Evolutionary conservation across 1,139 yeast genomes (phyloP).

Genomic region (Candida frijolesensis): DNA sequence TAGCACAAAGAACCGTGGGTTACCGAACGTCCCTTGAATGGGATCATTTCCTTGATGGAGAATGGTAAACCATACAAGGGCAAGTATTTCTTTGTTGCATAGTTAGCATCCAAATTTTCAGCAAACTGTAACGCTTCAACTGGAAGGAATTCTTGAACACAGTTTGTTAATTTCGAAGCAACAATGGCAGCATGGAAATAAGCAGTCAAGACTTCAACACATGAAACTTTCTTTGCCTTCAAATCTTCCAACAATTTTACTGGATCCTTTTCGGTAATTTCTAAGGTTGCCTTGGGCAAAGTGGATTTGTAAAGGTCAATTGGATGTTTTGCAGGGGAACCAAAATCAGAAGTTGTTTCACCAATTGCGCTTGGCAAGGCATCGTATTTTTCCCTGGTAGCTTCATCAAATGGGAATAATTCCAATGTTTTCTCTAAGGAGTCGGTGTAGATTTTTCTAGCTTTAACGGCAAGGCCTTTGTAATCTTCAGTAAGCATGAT

Average conservation of each 20-base stretch:
- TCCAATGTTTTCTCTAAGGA: conserved; percentile 21
- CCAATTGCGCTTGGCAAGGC: conserved; percentile 25
- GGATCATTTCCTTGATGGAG: conserved; percentile 26
- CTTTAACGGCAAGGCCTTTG: conserved; percentile 20
- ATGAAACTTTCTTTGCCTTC: conserved; percentile 16
- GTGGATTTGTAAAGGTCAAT: conserved; percentile 17
- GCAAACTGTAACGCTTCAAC: conserved; percentile 22
- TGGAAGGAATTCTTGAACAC: conserved; percentile 24
- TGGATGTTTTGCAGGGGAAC: conserved; percentile 24
- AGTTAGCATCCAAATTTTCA: conserved; percentile 19
- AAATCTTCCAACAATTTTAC: conserved; percentile 17
- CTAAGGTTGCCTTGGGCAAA: conserved; percentile 8
- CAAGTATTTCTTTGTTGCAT: conserved; percentile 17
- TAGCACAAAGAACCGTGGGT: conserved; percentile 27
- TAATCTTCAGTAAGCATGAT: conserved; percentile 22
- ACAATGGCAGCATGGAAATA: conserved; percentile 27
- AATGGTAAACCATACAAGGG: conserved; percentile 27
- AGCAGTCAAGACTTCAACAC: conserved; percentile 32
- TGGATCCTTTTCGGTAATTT: conserved; percentile 22
- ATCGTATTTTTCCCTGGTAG: conserved; percentile 15
- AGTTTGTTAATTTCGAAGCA: conserved; percentile 26
- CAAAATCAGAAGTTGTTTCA: conserved; percentile 21
- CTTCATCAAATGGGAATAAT: conserved; percentile 23
- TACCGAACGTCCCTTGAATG: conserved; percentile 17
- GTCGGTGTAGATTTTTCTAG: conserved; percentile 16